These are phyloP conservation scores for Parastagonospora avenae DNA, from an alignment of 2,329 filamentous ascomycete genomes.

Conservation along the genomic window DNA sequence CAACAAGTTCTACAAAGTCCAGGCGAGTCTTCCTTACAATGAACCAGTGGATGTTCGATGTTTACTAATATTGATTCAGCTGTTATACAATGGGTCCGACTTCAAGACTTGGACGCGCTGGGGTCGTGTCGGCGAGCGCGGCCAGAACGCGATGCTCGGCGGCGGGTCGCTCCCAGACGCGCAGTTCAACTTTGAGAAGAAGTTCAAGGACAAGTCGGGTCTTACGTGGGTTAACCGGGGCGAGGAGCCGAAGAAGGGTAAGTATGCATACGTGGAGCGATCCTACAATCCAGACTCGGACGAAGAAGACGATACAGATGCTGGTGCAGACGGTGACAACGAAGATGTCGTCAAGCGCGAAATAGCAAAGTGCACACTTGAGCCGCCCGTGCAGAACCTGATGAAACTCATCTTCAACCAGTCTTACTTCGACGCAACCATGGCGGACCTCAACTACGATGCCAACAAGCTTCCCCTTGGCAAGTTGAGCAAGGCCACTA, in stretches of 20 bases:
- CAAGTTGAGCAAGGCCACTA: constrained; percentile 80
- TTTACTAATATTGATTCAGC: constrained; percentile 18
- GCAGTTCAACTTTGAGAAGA: constrained; percentile 55
- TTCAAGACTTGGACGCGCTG: constrained; percentile 76
- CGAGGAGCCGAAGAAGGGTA: constrained; percentile 61
- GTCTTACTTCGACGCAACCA: constrained; percentile 69
- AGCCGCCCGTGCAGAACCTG: constrained; percentile 66
- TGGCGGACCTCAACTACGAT: constrained; percentile 73
- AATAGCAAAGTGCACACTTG: constrained; percentile 58
- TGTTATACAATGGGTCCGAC: constrained; percentile 36
- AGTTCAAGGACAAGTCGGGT: constrained; percentile 64
- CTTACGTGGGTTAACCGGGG: constrained; percentile 57
- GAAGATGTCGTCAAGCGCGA: constrained; percentile 38
- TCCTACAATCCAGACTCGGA: constrained; percentile 74
- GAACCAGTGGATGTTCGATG: neutral
- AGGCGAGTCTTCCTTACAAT: constrained; percentile 52
- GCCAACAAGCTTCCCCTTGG: constrained; percentile 79
- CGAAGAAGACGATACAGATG: constrained; percentile 38
- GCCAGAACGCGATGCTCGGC: constrained; percentile 52
- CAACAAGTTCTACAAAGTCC: constrained; percentile 82
- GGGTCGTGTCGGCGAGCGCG: constrained; percentile 72
- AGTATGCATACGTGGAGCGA: constrained; percentile 81
- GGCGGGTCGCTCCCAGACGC: constrained; percentile 48
- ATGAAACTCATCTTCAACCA: constrained; percentile 86
- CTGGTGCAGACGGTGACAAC: constrained; percentile 32